Percentiles rank a stretch among this genome's conserved stretches.
These are phyloP conservation scores for Rhodotorula sp. DNA, from an alignment of 1,284 basidiomycete genomes.

Conservation along the genomic window DNA sequence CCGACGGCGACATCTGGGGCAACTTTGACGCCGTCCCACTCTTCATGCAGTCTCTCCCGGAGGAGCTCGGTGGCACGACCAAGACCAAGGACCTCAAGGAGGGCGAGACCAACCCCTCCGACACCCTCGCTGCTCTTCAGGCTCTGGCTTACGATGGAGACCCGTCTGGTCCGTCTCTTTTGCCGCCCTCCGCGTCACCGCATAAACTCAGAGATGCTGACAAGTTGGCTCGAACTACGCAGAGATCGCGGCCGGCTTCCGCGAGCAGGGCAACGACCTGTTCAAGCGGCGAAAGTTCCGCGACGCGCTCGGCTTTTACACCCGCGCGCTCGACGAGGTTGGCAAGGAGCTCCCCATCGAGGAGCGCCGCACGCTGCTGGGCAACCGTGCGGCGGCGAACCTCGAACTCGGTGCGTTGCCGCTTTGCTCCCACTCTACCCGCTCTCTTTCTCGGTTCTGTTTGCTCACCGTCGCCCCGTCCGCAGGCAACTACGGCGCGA, in stretches of 20 bases:
- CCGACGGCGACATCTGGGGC: constrained; percentile 9
- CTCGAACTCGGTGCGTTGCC: constrained; percentile 71
- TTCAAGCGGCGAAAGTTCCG: constrained; percentile 81
- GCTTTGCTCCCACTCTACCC: neutral
- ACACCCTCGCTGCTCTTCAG: constrained; percentile 78
- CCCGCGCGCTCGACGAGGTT: constrained; percentile 78
- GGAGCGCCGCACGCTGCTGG: constrained; percentile 61
- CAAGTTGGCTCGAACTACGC: neutral
- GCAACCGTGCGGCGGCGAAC: constrained; percentile 91
- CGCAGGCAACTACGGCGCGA: constrained; percentile 80
- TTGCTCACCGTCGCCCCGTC: neutral
- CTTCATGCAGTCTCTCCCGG: constrained; percentile 87
- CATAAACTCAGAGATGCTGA: neutral
- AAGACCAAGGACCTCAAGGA: neutral
- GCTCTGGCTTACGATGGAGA: constrained; percentile 84
- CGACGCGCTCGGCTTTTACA: constrained; percentile 87
- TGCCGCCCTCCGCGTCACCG: neutral
- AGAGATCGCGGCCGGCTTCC: constrained; percentile 92
- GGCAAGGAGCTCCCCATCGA: constrained; percentile 62
- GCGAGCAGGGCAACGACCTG: constrained; percentile 92
- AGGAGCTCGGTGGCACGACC: constrained; percentile 24
- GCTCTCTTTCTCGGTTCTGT: neutral
- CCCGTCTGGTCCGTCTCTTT: constrained; percentile 73
- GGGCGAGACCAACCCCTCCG: constrained; percentile 61
- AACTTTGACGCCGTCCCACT: constrained; percentile 60